These are phyloP conservation scores for Termitomyces eurrhizus DNA, from an alignment of 768 basidiomycete species.

Conservation along the genomic window DNA sequence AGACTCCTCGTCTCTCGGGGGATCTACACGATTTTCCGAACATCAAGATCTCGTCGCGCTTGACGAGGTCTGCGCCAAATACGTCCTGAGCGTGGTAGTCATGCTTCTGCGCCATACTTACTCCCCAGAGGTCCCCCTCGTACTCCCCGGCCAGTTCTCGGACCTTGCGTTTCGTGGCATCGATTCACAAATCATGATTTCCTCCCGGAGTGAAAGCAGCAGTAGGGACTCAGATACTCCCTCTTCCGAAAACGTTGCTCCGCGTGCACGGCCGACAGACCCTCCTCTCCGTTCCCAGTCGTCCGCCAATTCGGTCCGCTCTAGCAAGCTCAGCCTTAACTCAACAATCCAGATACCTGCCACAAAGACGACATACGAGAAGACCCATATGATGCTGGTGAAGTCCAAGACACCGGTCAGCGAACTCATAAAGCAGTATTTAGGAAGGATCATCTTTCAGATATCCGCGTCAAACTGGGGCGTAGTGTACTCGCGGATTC, in stretches of 20 bases:
- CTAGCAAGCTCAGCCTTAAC: conserved; percentile 31
- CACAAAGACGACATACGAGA: conserved; percentile 47
- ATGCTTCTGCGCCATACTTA: conserved; percentile 75
- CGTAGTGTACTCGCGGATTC: conserved; percentile 68
- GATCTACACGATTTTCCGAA: conserved; percentile 24
- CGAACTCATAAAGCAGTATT: conserved; percentile 61
- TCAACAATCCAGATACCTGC: conserved; percentile 39
- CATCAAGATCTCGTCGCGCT: conserved; percentile 67
- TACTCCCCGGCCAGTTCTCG: conserved; percentile 56
- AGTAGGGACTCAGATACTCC: conserved; percentile 11
- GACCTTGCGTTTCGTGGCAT: conserved; percentile 70
- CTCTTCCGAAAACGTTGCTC: conserved; percentile 5
- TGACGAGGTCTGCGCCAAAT: conserved; percentile 78
- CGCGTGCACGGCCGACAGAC: conserved; percentile 8
- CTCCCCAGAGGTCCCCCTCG: conserved; percentile 46
- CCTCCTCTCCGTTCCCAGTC: conserved; percentile 34
- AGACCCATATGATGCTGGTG: conserved; percentile 57
- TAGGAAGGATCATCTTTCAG: conserved; percentile 79
- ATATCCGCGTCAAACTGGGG: conserved; percentile 88
- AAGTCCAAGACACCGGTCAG: conserved; percentile 54
- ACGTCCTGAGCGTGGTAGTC: conserved; percentile 79
- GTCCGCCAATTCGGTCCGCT: conserved; percentile 37
- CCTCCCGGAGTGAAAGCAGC: conserved; percentile 16
- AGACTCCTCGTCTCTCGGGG: conserved; percentile 35
- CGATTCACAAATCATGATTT: conserved; percentile 46